phyloP scores from a whole-genome alignment of 2,329 filamentous ascomycete species.

The Beauveria pseudobassiana region DNA sequence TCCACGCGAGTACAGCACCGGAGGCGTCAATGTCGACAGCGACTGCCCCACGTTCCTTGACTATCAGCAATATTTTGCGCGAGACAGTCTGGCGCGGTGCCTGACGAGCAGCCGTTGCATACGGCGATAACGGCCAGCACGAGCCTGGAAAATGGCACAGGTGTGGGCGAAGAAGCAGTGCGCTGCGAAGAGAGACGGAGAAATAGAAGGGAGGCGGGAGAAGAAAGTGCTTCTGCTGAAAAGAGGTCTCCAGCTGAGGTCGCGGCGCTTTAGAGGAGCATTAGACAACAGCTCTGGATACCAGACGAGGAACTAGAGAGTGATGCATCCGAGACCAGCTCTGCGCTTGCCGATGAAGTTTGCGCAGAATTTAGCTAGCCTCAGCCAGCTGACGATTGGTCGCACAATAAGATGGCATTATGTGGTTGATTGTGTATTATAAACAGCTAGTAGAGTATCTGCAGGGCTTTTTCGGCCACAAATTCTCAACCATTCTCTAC shows the following conservation, averaged over 20 bases:
- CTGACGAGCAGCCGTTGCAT: constrained; percentile 15
- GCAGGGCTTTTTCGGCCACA: background rate
- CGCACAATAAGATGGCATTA: background rate
- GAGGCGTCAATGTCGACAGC: constrained; percentile 19
- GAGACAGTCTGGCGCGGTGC: constrained; percentile 23
- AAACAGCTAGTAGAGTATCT: constrained; percentile 2
- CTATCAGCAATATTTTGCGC: constrained; percentile 25
- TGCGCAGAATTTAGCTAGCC: background rate
- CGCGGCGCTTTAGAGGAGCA: constrained; percentile 24
- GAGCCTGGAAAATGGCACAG: background rate
- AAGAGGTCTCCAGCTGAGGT: constrained; percentile 19
- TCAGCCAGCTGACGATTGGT: too few relatives aligned
- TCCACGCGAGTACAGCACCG: background rate
- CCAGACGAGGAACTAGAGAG: constrained; percentile 24
- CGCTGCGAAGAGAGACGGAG: background rate
- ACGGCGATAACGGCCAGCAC: too few relatives aligned
- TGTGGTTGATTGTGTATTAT: constrained; percentile 1
- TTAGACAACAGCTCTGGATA: constrained; percentile 23
- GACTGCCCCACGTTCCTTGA: constrained; percentile 26
- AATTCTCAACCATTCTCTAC: background rate
- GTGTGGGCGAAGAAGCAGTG: background rate
- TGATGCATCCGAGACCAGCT: background rate
- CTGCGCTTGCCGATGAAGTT: background rate
- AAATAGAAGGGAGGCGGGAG: background rate
- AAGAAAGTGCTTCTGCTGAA: background rate